A percentile compares a stretch with the other conserved stretches of the same genome.
Conservation (phyloP, 164 flowering plant species). For the Annona squamosa region DNA sequence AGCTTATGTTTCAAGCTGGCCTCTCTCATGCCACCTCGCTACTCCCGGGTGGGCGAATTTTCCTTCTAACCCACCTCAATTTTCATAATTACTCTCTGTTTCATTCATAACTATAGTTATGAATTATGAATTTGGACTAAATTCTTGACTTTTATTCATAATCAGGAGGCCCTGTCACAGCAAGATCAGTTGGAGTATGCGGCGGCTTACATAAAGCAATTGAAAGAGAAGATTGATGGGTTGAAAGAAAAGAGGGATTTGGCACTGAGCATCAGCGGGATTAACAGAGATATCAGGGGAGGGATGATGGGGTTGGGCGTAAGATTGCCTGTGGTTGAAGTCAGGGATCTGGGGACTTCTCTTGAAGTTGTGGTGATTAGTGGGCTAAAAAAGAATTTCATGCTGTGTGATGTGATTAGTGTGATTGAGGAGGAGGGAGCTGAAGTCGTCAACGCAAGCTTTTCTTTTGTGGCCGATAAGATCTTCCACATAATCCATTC, state of each 20-base stretch:
- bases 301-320: background rate
- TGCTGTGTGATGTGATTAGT: constrained; percentile 32
- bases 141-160: too few relatives aligned
- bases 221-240: constrained; percentile 28
- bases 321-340: constrained; percentile 34
- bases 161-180: constrained; percentile 28
- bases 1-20: constrained; percentile 35
- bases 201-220: constrained; percentile 25
- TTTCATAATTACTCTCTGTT: too few relatives aligned
- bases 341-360: constrained; percentile 34
- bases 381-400: constrained; percentile 33
- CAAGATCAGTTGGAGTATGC: constrained; percentile 35
- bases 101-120: background rate
- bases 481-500: constrained; percentile 41
- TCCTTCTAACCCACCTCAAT: background rate
- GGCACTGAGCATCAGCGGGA: constrained; percentile 5
- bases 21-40: constrained; percentile 32
- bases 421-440: constrained; percentile 48
- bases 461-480: constrained; percentile 27
- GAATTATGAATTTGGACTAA: background rate
- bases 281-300: constrained; percentile 1
- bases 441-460: constrained; percentile 37
- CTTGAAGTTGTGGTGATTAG: constrained; percentile 39
- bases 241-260: constrained; percentile 25
- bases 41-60: constrained; percentile 21